Evolutionary conservation across 257 asterid genomes (phyloP).

Genomic region (Solanum corneliomulleri): DNA sequence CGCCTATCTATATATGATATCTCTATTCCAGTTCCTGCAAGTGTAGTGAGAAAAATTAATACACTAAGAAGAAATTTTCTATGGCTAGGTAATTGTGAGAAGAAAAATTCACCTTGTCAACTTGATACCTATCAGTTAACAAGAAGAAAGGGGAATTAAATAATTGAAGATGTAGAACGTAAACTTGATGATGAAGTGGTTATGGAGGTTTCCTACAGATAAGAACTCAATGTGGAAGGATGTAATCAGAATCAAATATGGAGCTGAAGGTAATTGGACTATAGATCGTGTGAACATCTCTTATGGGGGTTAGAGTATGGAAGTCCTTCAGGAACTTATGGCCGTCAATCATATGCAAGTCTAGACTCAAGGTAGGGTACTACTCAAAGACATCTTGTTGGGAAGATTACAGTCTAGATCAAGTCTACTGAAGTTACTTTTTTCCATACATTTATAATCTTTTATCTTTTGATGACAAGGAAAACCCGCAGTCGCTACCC

Average conservation of each 20-base stretch:
- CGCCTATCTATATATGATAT: neutral
- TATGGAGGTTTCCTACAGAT: neutral
- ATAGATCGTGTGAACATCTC: neutral
- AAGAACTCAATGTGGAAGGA: neutral
- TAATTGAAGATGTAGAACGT: neutral
- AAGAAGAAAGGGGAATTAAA: neutral
- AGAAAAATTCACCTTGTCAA: neutral
- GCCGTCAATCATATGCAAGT: neutral
- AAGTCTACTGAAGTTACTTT: neutral
- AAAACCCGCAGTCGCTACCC: too few relatives aligned
- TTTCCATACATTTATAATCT: neutral
- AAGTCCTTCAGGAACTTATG: neutral
- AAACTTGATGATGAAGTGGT: neutral
- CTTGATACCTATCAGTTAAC: neutral
- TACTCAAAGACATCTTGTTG: neutral
- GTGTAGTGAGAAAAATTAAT: neutral
- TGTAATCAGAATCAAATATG: neutral
- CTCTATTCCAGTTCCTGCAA: neutral
- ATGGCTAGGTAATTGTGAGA: neutral
- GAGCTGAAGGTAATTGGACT: neutral
- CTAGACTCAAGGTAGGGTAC: neutral
- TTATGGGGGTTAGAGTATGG: neutral
- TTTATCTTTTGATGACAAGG: neutral
- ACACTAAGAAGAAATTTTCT: neutral
- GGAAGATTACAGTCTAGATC: neutral